Base-by-base conservation (phyloP, 345 rosid genomes). In the Gossypium bickii region DNA sequence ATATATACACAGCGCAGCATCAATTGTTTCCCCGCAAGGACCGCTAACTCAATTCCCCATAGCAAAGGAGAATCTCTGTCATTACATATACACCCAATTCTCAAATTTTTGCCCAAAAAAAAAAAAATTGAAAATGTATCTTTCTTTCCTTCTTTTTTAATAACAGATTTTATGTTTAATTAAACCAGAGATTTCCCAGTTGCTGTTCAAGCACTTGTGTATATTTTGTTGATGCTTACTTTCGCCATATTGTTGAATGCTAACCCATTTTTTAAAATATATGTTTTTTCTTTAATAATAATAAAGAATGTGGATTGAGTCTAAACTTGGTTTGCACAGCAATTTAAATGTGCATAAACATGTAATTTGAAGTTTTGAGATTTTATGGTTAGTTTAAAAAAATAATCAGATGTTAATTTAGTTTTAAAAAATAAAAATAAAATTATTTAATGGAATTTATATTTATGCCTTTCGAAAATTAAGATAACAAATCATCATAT, bases 1-100 rank as follows among this genome's bases (percentile, higher is more conserved):
- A 47, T 34, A 11, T 71, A 74, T 70, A 73, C 49, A 29, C 58
- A 71, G 44, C 43, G 6, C 17, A 16, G 51, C 51, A 47, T 43
- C 61, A 12, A 64, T 64, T 74, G 71, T 74, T 74, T 64, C 34
- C 52, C 77, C 77, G 20, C 70, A 64, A 74, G 43, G 77, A 73
- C 49, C 58, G 29, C 76, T 73, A 73, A 73, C 76, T 48, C 76
- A 60, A 24, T 61, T 47, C 60, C 68, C 69, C 60, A 2, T 12
- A 2, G 68, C 24, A 16, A 34, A 56, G 59, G 69, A 59, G 12
- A 48, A 73, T 27, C 69, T 73, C 69, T 73, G 58, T 59, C 57
- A 59, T 47, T 34, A 34, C 41, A 5, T 48, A 27, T 25, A 70
- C 65, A 25, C 4, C 69, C 25, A 59, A 47, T 47, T 48, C 47